Evolutionary conservation across 2,329 filamentous ascomycete genomes (phyloP), one percentile per base, ranked within the genome.

Genomic region (Pestalotiopsis sp.): DNA sequence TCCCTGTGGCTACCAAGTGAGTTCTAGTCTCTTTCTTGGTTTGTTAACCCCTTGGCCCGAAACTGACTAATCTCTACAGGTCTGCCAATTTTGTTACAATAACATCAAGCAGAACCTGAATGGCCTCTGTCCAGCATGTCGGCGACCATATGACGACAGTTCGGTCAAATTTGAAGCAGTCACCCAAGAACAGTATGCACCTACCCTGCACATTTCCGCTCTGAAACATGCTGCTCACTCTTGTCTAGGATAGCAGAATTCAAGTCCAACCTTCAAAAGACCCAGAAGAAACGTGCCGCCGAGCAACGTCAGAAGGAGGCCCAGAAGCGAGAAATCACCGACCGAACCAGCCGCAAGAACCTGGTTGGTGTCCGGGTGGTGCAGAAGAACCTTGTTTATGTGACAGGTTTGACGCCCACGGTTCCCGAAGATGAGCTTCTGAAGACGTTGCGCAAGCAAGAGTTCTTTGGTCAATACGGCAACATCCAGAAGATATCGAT

Each of bases 21-120:
- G 6, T 17, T 25, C 59, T 6, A 14, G 31, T 36, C 31, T 36
- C 59, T 14, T 17, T 17, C 23, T 6, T 27, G 11, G 11, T 23
- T 23, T 23, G 20, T 23, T 25, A 13, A 14, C 6, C 13, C 57
- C 23, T 14, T 9, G 57, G 14, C 14, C 57, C 57, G 14, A 13
- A 9, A 39, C 64, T 66, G 31, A 66, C 64, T 14, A 25, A 11
- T 69, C 57, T 6, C 39, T 62, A 60, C 76, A 98, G 95, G 95
- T 99, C 80, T 99, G 96, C 82, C 97, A 99, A 85, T 99, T 99
- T 83, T 99, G 96, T 84, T 99, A 95, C 85, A 98, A 99, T 83
- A 99, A 98, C 80, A 97, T 99, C 80, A 97, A 97, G 83, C 97
- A 93, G 75, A 98, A 98, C 76, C 94, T 97, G 88, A 98, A 98